These are phyloP conservation scores for Mortierella sp. DNA, from an alignment of 371 early-diverging fungal genomes.

Conservation along the genomic window DNA sequence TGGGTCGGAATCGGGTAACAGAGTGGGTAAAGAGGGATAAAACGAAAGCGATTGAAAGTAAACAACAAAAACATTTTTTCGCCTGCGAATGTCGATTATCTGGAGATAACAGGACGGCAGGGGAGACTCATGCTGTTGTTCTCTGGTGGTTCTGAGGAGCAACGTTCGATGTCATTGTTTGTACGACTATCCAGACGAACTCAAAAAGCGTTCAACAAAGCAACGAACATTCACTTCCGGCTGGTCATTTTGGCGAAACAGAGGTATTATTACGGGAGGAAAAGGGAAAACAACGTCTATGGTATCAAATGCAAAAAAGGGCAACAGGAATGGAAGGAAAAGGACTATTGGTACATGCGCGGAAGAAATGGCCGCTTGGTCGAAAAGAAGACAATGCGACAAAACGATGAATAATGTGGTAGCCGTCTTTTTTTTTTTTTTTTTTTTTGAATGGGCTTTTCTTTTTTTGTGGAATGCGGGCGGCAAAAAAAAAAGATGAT, in stretches of 20 bases:
- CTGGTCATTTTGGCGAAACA: background rate
- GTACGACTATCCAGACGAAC: background rate
- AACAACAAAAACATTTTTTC: background rate
- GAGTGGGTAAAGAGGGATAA: background rate
- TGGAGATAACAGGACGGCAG: too few relatives aligned
- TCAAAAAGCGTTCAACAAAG: background rate
- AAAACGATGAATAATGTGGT: background rate
- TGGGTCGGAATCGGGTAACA: background rate
- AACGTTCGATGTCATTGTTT: background rate
- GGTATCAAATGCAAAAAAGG: slow-evolving; percentile 15
- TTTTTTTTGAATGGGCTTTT: background rate
- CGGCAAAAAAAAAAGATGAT: background rate
- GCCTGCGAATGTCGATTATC: background rate
- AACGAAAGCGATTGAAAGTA: background rate
- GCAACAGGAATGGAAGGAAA: background rate
- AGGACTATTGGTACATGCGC: slow-evolving; percentile 5
- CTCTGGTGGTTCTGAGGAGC: background rate
- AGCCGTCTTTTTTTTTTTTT: background rate
- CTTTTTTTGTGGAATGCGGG: slow-evolving; percentile 6
- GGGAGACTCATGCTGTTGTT: too few relatives aligned
- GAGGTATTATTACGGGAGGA: background rate
- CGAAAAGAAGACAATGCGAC: background rate
- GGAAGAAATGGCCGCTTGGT: slow-evolving; percentile 3
- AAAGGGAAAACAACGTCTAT: slow-evolving; percentile 2
- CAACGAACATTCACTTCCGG: background rate